These are phyloP conservation scores for Beauveria sp. DNA, from an alignment of 2,329 filamentous ascomycete species.

Conservation along the genomic window DNA sequence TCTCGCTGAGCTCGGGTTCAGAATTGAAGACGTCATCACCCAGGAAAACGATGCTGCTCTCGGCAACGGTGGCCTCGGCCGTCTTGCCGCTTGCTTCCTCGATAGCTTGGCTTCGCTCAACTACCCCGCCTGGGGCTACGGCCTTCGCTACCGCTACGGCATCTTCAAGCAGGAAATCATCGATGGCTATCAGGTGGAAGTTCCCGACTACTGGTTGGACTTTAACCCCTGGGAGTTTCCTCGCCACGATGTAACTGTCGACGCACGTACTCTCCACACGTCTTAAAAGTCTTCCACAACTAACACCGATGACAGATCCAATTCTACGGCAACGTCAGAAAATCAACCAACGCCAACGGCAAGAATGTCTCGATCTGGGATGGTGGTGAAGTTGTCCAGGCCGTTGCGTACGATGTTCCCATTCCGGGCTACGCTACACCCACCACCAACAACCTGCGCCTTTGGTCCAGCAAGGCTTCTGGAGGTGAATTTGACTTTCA, in stretches of 20 bases:
- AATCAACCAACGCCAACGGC: constrained; percentile 66
- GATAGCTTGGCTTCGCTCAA: constrained; percentile 93
- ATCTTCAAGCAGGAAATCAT: constrained; percentile 99
- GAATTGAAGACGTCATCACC: constrained; percentile 87
- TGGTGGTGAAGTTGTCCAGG: constrained; percentile 84
- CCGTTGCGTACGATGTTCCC: constrained; percentile 86
- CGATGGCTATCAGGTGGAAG: constrained; percentile 94
- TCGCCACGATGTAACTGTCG: constrained; percentile 82
- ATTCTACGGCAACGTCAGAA: constrained; percentile 83
- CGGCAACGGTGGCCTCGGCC: constrained; percentile 90
- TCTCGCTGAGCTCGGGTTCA: constrained; percentile 83
- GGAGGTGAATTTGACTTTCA: constrained; percentile 98
- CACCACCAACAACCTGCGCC: constrained; percentile 90
- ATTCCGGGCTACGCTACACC: constrained; percentile 85
- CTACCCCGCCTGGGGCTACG: constrained; percentile 96
- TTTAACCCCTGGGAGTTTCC: constrained; percentile 99
- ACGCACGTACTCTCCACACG: constrained; percentile 41
- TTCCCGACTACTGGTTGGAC: constrained; percentile 98
- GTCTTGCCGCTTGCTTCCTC: constrained; percentile 91
- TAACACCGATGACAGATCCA: constrained; percentile 55
- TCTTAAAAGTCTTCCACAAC: not conserved
- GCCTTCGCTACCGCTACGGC: constrained; percentile 87
- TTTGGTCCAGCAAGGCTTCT: constrained; percentile 97
- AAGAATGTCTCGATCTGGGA: constrained; percentile 75
- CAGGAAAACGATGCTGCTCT: constrained; percentile 96